These are phyloP conservation scores for Ramularia collo-cygni DNA, from an alignment of 2,329 filamentous ascomycete genomes.

Conservation along the genomic window DNA sequence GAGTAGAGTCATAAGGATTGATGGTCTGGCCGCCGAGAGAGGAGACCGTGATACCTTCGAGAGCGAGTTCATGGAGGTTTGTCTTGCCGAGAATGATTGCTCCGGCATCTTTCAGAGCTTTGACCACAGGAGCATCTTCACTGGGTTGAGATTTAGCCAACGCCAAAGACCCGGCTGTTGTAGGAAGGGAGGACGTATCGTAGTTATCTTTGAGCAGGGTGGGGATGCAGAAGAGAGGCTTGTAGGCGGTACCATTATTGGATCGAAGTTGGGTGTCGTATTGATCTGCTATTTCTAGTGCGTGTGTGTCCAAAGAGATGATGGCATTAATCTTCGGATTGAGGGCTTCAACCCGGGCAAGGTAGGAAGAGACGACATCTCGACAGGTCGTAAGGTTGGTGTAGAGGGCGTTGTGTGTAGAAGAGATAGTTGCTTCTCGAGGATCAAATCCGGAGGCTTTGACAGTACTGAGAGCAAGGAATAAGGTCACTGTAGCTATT, in stretches of 20 bases:
- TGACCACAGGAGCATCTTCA: constrained; percentile 27
- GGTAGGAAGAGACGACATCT: constrained; percentile 48
- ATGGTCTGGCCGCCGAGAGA: constrained; percentile 57
- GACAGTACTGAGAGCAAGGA: too few species aligned
- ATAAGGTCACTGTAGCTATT: too few species aligned
- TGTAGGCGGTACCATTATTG: constrained; percentile 42
- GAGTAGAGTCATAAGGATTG: constrained; percentile 58
- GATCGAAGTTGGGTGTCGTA: constrained; percentile 43
- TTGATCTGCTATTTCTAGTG: constrained; percentile 42
- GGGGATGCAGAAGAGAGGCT: constrained; percentile 54
- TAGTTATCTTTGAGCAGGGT: constrained; percentile 60
- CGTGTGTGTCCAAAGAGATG: constrained; percentile 46
- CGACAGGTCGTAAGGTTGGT: constrained; percentile 48
- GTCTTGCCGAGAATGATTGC: constrained; percentile 30
- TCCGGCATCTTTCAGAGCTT: constrained; percentile 27
- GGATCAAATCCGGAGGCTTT: too few species aligned
- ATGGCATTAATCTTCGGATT: constrained; percentile 54
- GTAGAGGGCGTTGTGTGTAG: constrained; percentile 50
- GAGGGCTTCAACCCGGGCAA: constrained; percentile 51
- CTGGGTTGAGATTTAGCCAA: constrained; percentile 43
- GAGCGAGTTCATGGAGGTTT: constrained; percentile 54
- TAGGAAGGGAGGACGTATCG: constrained; percentile 49
- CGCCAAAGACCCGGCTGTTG: constrained; percentile 49
- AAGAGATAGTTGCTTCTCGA: constrained; percentile 52
- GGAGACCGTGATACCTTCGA: constrained; percentile 58